Base-by-base conservation (phyloP, 2,329 filamentous ascomycete species). In the Ophiostoma sp. region DNA sequence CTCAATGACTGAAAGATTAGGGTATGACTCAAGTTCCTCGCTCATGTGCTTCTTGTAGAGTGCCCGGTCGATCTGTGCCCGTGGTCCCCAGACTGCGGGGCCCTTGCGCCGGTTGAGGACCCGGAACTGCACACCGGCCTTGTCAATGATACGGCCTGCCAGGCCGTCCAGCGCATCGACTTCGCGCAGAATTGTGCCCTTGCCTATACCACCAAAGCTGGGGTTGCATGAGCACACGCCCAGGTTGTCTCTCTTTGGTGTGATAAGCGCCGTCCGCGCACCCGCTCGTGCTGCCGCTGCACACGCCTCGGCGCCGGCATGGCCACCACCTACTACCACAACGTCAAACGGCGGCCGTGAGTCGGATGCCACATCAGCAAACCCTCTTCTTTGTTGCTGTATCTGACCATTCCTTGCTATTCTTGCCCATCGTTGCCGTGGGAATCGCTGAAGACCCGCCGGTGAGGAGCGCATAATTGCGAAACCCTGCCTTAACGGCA, bases 181-280 rank as follows among this genome's bases (percentile, higher is more conserved):
- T 78, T 99, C 95, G 58, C 94, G 89, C 66, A 99, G 82, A 82
- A 99, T 97, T 9, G 92, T 98, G 16, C 95, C 95, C 77, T 99
- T 99, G 62, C 95, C 95, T 73, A 99, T 98, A n/a, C 95, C 95
- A 52, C 95, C 95, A 76, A 99, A 96, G 72, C 92, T 96, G 1
- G 94, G 94, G 77, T 98, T 98, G 80, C 94, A 98, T 47, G 93
- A 97, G 80, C 94, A 98, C 42, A 95, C 92, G 68, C 94, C 94
- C 27, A 98, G 87, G 74, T 97, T 97, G 69, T 93, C 89, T 69
- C 92, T 78, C 70, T 90, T 92, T 2, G 94, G 95, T 1, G 95
- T 99, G 65, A 99, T 84, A 72, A 99, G 85, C 1, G 90, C 94
- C 58, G 95, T 98, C 74, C 89, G 88, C 65, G 94, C 95, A 66